Base-by-base conservation (phyloP, 441 rosid genomes). In the Adansonia gregorii region DNA sequence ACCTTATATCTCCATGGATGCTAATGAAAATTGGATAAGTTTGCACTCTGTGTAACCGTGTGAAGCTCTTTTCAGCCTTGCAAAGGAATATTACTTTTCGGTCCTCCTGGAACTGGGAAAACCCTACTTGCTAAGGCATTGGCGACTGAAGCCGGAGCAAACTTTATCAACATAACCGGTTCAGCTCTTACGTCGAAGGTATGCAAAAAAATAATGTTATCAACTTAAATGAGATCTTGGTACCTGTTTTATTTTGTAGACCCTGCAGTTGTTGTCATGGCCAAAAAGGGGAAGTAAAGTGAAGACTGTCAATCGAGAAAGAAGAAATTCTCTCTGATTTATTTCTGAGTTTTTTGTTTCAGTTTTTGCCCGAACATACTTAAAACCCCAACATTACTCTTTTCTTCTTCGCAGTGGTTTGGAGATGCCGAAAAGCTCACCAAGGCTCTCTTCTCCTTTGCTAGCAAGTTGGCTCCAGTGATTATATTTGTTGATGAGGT, bases 391-490 rank as follows among this genome's bases (percentile, higher is more conserved):
- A 17, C 56, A 11, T 12, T 27, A 20, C 68, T 55, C 75, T 65
- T 69, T 43, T 67, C 82, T 73, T 71, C 48, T 48, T 80, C 72
- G 61, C 85, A 94, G 99, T 96, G 99, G 99, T 94, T 93, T 82
- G 99, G 99, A 86, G 99, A 96, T 77, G 98, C 99, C 60, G 98
- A 94, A 83, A 96, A 96, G 88, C 97, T 94, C 75, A 96, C 99
- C 8, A 93, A 91, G 83, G 98, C 98, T 73, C 91, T 96, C 31
- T 96, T 96, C 82, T 92, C 99, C 63, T 96, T 93, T 83, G 98
- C 98, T 48, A 87, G 91, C 87, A 96, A 89, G 82, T 90, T 96
- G 80, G 92, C 98, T 15, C 99, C 98, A 55, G 98, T 92, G 52
- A 87, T 94, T 78, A 89, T 96, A 82, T 96, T 96, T 89, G 97